Base-by-base conservation (phyloP, 805 yeast genomes). In the Debaryomyces hansenii region DNA sequence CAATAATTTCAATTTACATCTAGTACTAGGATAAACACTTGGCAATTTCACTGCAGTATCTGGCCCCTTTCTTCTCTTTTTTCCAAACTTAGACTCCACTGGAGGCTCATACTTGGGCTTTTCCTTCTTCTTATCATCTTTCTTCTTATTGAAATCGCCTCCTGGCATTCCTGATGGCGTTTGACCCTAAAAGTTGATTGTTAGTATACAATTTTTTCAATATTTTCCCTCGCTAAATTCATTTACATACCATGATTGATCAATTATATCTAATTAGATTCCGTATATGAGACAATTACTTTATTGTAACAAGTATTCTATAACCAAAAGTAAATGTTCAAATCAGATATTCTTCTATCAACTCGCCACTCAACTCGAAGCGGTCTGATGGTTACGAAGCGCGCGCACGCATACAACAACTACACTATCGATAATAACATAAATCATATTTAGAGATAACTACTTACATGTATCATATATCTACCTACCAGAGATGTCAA, bases 81-180 rank as follows among this genome's bases (percentile, higher is more conserved):
- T 87, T 47, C 96, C 96, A 60, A 90, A 87, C 55, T 91, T 84
- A 5, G 96, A 85, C 69, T 92, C 95, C 50, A 92, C 97, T 12
- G 99, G 99, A 31, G 99, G 98, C 70, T 94, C 99, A 69, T 92
- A 94, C 75, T 91, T 92, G 61, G 97, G 98, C 70, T 92, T 91
- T 59, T 87, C 88, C 55, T 84, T 83, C 72, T 84, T 84, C 64
- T 65, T 72, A 52, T 79, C 83, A 57, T 80, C 83, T 66, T 82
- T 82, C 67, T 75, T 75, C 64, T 74, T 74, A 56, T 64, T 67
- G 55, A 60, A 58, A 62, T 78, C 79, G 56, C 72, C 74, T 52
- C 80, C 82, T 55, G 75, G 74, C 76, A 78, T 68, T 49, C 79
- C 80, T 20, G 82, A 75, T 45, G 82, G 77, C 44, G 74, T 77